phyloP scores from a whole-genome alignment of 169 alveolate genomes.

The Eimeria sp. region DNA sequence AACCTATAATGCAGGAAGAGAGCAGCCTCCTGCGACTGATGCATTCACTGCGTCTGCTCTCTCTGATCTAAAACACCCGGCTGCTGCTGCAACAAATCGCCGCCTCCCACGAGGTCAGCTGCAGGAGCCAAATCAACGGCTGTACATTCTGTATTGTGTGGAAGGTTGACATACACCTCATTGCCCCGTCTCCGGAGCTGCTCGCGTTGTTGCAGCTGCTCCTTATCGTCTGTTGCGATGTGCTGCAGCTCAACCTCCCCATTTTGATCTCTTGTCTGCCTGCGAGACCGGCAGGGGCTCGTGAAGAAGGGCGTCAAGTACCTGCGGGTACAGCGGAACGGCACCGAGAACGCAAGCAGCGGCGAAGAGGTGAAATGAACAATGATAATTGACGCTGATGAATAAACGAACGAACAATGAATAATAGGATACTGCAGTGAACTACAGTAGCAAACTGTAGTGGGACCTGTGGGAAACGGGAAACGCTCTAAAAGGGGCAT shows the following conservation, averaged over 20 bases:
- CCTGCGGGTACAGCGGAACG: neutral
- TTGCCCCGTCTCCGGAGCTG: conserved; percentile 20
- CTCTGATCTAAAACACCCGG: neutral
- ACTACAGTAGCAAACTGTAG: neutral
- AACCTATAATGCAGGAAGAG: neutral
- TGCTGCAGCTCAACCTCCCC: conserved; percentile 47
- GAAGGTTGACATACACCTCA: conserved; percentile 42
- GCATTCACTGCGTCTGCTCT: neutral
- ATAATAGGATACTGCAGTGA: neutral
- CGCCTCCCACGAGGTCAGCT: neutral
- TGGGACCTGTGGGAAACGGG: neutral
- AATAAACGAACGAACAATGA: neutral
- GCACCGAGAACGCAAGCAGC: neutral
- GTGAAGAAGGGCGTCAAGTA: conserved; percentile 57
- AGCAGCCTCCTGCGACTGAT: neutral
- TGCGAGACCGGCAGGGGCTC: conserved; percentile 27
- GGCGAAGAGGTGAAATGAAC: neutral
- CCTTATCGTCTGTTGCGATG: neutral
- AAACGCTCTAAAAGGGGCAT: neutral
- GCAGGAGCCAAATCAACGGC: conserved; percentile 23
- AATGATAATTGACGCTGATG: neutral
- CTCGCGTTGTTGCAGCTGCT: neutral
- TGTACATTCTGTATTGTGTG: conserved; percentile 4
- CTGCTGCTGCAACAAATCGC: conserved; percentile 53
- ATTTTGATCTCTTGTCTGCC: neutral